Percentiles rank a stretch among this genome's conserved stretches.
Conservation (phyloP, 306 rosid genomes). For the Trichosanthes cucumerina region DNA sequence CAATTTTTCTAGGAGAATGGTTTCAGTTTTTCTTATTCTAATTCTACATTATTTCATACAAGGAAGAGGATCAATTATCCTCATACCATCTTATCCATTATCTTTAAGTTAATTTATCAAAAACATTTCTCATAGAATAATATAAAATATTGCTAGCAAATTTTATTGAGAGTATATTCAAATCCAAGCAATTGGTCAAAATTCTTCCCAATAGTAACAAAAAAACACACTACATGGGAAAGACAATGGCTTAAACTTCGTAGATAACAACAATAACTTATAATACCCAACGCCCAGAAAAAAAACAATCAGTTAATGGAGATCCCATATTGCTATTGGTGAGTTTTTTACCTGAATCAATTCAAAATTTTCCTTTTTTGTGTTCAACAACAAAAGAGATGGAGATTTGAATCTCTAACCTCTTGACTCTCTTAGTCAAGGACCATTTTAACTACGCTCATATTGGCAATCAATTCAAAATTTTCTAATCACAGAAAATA, state of each 20-base stretch:
- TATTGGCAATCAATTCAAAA: neutral
- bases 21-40: neutral
- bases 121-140: neutral
- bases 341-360: neutral
- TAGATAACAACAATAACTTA: neutral
- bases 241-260: neutral
- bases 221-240: neutral
- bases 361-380: neutral
- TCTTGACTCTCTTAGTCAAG: too few species aligned
- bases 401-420: too few species aligned
- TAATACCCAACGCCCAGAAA: neutral
- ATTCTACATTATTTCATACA: neutral
- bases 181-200: neutral
- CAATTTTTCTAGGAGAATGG: neutral
- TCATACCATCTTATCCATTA: neutral
- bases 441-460: too few species aligned
- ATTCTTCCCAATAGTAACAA: neutral
- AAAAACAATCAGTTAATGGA: neutral
- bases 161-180: neutral
- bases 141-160: neutral
- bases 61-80: neutral
- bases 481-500: neutral
- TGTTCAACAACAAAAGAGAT: too few species aligned
- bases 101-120: neutral
- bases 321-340: neutral